Base-by-base conservation (phyloP, 2,329 filamentous ascomycete genomes). In the Penicillium sp. region DNA sequence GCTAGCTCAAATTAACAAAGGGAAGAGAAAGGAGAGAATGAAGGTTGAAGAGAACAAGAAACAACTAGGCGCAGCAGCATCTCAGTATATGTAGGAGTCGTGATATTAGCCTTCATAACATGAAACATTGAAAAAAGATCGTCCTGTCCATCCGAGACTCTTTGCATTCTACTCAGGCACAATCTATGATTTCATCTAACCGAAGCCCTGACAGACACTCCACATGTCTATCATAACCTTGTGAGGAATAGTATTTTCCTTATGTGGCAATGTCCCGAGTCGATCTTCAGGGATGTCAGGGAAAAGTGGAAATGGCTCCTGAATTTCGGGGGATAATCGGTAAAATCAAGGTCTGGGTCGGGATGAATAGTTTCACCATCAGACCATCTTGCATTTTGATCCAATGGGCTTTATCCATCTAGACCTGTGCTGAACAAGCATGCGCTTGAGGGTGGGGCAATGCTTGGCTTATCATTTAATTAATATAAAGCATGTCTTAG, bases 161-260 rank as follows among this genome's bases (percentile, higher is more conserved):
- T 42, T 50, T 24, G 24, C 14, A 46, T 19, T 29, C 13, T 29
- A 45, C 43, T 26, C 43, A 8, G 14, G 35, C n/a, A 37, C n/a
- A 37, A 16, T 37, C 35, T n/a, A n/a, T 37, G 6, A 37, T 19
- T 16, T 37, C 35, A 37, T 42, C 33, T 50, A 55, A 46, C 37
- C 39, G 45, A 53, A 55, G 37, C 29, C 29, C 29, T 45, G 19
- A 46, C 21, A 50, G 43, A 14, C 48, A 26, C 27, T 22, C 56
- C 52, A 55, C 49, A 42, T 21, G 53, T 31, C 13, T 33, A 53
- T 60, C 55, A 60, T 55, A 53, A 21, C 49, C 57, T 26, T 49
- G 22, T 54, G 49, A 21, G 52, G 48, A 46, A 19, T n/a, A 10
- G 24, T 31, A n/a, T 37, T 48, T 21, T 44, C 26, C 45, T 14